Evolutionary conservation across 805 yeast species (phyloP).

Genomic region (Candida pseudofarinosa): DNA sequence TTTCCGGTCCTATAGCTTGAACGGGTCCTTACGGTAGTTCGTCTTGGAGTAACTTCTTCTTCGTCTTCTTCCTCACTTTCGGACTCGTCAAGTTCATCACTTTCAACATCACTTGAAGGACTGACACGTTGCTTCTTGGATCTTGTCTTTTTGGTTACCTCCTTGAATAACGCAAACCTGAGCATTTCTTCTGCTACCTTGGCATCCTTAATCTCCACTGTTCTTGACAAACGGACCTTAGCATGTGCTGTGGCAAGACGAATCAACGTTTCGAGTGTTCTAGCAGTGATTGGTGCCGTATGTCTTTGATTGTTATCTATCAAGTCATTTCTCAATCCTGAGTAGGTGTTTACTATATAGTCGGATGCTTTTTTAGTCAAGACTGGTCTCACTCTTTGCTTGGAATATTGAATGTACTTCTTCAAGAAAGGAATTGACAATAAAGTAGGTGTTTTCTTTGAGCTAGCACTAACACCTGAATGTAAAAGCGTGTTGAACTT

Average conservation of each 20-base stretch:
- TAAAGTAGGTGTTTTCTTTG: constrained; percentile 26
- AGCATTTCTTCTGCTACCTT: constrained; percentile 79
- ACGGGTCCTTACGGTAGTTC: constrained; percentile 16
- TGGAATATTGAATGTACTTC: constrained; percentile 91
- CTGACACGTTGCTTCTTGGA: constrained; percentile 26
- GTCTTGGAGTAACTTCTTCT: constrained; percentile 14
- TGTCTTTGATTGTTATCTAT: constrained; percentile 59
- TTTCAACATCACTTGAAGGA: constrained; percentile 24
- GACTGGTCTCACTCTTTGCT: constrained; percentile 78
- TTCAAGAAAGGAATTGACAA: constrained; percentile 80
- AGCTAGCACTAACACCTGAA: constrained; percentile 55
- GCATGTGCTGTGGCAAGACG: constrained; percentile 97
- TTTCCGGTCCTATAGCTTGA: constrained; percentile 7
- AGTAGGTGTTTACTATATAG: constrained; percentile 73
- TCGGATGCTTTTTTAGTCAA: constrained; percentile 74
- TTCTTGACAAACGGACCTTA: constrained; percentile 79
- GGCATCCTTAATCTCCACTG: constrained; percentile 76
- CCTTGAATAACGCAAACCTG: constrained; percentile 82
- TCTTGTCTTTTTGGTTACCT: constrained; percentile 43
- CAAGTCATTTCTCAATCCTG: constrained; percentile 75
- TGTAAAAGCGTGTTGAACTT: constrained; percentile 79
- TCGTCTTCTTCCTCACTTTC: constrained; percentile 18
- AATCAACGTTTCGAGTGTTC: constrained; percentile 93
- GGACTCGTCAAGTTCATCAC: constrained; percentile 32
- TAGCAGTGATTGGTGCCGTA: constrained; percentile 95